These are phyloP conservation scores for Coemansia sp. DNA, from an alignment of 192 early-diverging fungal genomes.

Conservation along the genomic window DNA sequence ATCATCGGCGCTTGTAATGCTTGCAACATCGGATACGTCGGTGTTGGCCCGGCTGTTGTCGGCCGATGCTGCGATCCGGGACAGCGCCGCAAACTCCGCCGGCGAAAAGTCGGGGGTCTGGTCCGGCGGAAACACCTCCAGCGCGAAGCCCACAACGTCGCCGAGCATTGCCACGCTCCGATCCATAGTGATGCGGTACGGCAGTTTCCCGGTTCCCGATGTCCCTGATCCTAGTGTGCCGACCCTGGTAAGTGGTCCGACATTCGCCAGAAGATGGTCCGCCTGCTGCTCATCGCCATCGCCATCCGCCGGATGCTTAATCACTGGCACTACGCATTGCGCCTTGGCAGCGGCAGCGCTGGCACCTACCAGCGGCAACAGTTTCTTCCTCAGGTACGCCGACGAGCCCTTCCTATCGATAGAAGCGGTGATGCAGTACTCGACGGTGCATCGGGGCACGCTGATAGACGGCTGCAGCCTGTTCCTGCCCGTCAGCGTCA, in stretches of 20 bases:
- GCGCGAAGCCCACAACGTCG: conserved; percentile 6
- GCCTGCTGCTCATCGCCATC: neutral
- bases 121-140: conserved; percentile 10
- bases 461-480: conserved; percentile 3
- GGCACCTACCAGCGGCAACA: neutral
- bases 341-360: neutral
- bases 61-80: neutral
- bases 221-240: conserved; percentile 9
- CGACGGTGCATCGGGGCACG: conserved; percentile 17
- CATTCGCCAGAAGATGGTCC: neutral
- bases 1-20: neutral
- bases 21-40: neutral
- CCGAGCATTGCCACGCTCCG: conserved; percentile 9
- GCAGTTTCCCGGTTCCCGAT: conserved; percentile 3
- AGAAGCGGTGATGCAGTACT: neutral
- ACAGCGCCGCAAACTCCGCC: conserved; percentile 10
- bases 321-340: neutral
- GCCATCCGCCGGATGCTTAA: neutral
- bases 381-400: neutral
- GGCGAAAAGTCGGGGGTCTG: conserved; percentile 3
- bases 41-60: neutral
- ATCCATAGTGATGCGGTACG: conserved; percentile 15
- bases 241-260: neutral
- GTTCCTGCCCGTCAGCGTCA: neutral
- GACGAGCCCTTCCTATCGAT: neutral